Conservation (phyloP, 1,139 yeast species). For the Kluyveromyces sp. region DNA sequence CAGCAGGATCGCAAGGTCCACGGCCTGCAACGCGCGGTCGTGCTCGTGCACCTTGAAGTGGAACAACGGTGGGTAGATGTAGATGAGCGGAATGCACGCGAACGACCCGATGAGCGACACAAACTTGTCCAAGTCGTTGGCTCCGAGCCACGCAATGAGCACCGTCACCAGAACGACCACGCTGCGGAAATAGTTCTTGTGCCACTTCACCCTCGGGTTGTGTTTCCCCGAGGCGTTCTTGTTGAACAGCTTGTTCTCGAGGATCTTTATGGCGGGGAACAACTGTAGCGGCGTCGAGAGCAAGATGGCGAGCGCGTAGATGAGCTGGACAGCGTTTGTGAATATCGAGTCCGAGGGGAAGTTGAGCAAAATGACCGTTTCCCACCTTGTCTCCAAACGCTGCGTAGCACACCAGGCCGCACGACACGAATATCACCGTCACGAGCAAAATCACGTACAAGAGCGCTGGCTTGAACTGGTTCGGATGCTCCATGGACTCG, state of each 20-base stretch:
- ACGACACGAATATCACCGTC: slow-evolving; percentile 63
- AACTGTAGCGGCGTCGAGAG: slow-evolving; percentile 87
- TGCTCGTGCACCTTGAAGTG: slow-evolving; percentile 42
- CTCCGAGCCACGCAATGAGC: slow-evolving; percentile 61
- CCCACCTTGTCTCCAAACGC: slow-evolving; percentile 76
- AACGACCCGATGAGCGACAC: slow-evolving; percentile 90
- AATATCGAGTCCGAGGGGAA: slow-evolving; percentile 65
- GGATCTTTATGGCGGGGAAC: slow-evolving; percentile 78
- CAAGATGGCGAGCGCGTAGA: slow-evolving; percentile 81
- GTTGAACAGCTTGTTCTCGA: slow-evolving; percentile 60
- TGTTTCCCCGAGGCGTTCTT: slow-evolving; percentile 58
- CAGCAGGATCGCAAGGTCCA: slow-evolving; percentile 16
- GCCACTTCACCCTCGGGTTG: slow-evolving; percentile 68
- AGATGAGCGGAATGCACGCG: slow-evolving; percentile 93
- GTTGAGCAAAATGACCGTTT: slow-evolving; percentile 82
- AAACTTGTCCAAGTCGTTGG: slow-evolving; percentile 73
- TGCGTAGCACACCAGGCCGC: slow-evolving; percentile 75
- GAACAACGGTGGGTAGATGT: slow-evolving; percentile 85
- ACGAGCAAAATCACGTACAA: slow-evolving; percentile 69
- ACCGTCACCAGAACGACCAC: slow-evolving; percentile 60
- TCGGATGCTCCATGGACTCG: slow-evolving; percentile 84
- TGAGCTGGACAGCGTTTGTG: slow-evolving; percentile 62
- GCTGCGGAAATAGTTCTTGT: slow-evolving; percentile 64
- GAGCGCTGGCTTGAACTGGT: slow-evolving; percentile 62
- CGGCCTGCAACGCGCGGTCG: slow-evolving; percentile 4